Evolutionary conservation across 2,329 filamentous ascomycete genomes (phyloP), one percentile per base, ranked within the genome.

Genomic region (Chaetomium globosum): DNA sequence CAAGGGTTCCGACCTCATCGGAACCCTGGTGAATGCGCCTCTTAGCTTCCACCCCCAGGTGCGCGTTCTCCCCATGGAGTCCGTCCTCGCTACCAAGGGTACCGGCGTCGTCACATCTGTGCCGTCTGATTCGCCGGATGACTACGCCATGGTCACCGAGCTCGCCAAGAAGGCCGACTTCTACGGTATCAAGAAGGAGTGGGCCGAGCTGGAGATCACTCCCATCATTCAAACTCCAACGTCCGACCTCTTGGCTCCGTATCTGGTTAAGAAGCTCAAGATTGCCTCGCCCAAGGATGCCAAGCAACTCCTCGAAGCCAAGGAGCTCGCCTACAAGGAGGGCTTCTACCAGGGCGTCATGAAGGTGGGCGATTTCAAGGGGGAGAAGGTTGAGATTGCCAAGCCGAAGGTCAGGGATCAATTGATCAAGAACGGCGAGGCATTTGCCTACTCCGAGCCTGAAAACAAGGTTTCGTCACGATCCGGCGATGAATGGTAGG

Each of bases 41-140:
- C 85, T 99, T 46, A 97, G 93, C 2, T 80, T 93, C 56, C 91
- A 98, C 80, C 90, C 86, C 63, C 85, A 92, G 55, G 89, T 99
- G 30, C 87, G 92, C 49, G 93, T 99, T 64, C 81, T 99, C 65
- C 95, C 95, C 60, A 99, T 99, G 95, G 93, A 97, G 68, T 89
- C 90, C 0, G 92, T 98, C 55, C 89, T 95, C 72, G 89, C 92
- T 19, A 91, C 90, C 63, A 99, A 99, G 82, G 95, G 95, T 75
- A 99, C 95, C 26, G 95, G 93, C 75, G 93, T 99, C 48, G 95
- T 99, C 57, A 96, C 93, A 1, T 98, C 87, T 49, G 95, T 99
- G 16, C 95, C 95, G 23, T 97, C 93, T 2, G 95, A 99, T 80
- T 96, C 91, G 64, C 92, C 95, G 1, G 95, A 99, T 75, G 95